Conservation (phyloP, 2,329 filamentous ascomycete species). For the Thermothelomyces thermophilus region DNA sequence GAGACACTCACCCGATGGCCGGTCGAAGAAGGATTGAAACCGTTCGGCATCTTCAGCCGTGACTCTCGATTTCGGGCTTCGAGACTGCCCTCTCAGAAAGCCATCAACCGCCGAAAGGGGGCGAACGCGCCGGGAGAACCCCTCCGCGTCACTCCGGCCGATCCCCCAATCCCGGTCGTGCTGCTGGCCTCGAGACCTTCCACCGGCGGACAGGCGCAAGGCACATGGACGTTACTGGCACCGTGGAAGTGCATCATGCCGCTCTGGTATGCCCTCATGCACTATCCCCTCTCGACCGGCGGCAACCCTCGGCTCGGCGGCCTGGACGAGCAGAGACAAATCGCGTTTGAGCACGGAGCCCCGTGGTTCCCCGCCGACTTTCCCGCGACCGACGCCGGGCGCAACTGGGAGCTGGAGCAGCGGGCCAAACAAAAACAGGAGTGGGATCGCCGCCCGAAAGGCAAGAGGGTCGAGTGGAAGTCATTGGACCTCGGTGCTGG, state of each 20-base stretch:
- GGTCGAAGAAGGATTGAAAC: slow-evolving; percentile 44
- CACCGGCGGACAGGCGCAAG: slow-evolving; percentile 46
- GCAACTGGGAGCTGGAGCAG: slow-evolving; percentile 67
- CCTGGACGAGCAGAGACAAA: slow-evolving; percentile 69
- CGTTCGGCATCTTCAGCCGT: slow-evolving; percentile 60
- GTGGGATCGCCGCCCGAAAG: slow-evolving; percentile 75
- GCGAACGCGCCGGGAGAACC: slow-evolving; percentile 55
- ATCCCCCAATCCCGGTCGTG: slow-evolving; percentile 73
- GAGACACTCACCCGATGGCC: slow-evolving; percentile 62
- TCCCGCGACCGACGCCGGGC: slow-evolving; percentile 71
- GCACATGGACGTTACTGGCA: slow-evolving; percentile 74
- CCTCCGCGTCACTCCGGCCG: slow-evolving; percentile 50
- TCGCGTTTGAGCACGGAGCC: slow-evolving; percentile 69
- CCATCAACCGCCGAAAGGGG: slow-evolving; percentile 70
- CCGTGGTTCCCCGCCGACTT: slow-evolving; percentile 87
- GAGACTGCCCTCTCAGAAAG: slow-evolving; percentile 66
- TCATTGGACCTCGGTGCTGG: slow-evolving; percentile 66
- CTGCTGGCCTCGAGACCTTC: slow-evolving; percentile 55
- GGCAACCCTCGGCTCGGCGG: slow-evolving; percentile 80
- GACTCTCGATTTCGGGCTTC: slow-evolving; percentile 58
- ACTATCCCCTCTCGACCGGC: slow-evolving; percentile 71
- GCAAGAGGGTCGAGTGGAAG: slow-evolving; percentile 70
- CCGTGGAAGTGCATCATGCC: slow-evolving; percentile 86
- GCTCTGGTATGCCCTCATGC: slow-evolving; percentile 81
- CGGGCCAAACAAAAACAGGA: slow-evolving; percentile 50